Evolutionary conservation across 768 basidiomycete species (phyloP).

Genomic region (Leccinum variicolor): DNA sequence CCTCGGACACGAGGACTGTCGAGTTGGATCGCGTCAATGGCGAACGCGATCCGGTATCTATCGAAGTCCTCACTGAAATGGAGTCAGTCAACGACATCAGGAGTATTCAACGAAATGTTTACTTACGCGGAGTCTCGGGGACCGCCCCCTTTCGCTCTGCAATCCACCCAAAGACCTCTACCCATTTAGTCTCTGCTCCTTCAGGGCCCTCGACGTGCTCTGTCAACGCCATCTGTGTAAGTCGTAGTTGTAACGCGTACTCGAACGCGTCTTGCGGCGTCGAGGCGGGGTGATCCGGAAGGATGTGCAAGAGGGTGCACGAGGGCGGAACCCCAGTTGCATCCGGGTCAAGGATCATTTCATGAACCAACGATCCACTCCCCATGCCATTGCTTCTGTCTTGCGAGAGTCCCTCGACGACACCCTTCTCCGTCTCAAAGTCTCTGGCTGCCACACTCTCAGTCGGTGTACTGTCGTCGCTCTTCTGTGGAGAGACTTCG

Average conservation of each 20-base stretch:
- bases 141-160: slow-evolving; percentile 50
- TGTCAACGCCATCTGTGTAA: slow-evolving; percentile 77
- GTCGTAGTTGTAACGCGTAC: slow-evolving; percentile 76
- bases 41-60: slow-evolving; percentile 28
- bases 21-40: slow-evolving; percentile 20
- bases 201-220: slow-evolving; percentile 87
- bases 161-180: slow-evolving; percentile 86
- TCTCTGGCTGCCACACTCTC: slow-evolving; percentile 4
- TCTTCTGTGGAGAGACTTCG: slow-evolving; percentile 13
- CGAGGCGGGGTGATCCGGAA: slow-evolving; percentile 46
- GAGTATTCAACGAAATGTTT: background rate
- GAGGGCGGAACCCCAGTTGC: slow-evolving; percentile 38
- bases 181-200: slow-evolving; percentile 73
- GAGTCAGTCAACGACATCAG: background rate
- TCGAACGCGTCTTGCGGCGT: slow-evolving; percentile 65
- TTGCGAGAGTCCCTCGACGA: background rate
- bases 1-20: slow-evolving; percentile 11
- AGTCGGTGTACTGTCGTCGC: slow-evolving; percentile 1
- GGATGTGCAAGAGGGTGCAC: slow-evolving; percentile 39
- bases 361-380: slow-evolving; percentile 11
- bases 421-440: slow-evolving; percentile 11
- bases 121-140: slow-evolving; percentile 27
- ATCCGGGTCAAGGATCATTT: slow-evolving; percentile 28
- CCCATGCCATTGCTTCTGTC: background rate
- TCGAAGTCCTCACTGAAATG: slow-evolving; percentile 28